These are phyloP conservation scores for Globisporangium spiculum DNA, from an alignment of 352 stramenopile genomes.

Conservation along the genomic window DNA sequence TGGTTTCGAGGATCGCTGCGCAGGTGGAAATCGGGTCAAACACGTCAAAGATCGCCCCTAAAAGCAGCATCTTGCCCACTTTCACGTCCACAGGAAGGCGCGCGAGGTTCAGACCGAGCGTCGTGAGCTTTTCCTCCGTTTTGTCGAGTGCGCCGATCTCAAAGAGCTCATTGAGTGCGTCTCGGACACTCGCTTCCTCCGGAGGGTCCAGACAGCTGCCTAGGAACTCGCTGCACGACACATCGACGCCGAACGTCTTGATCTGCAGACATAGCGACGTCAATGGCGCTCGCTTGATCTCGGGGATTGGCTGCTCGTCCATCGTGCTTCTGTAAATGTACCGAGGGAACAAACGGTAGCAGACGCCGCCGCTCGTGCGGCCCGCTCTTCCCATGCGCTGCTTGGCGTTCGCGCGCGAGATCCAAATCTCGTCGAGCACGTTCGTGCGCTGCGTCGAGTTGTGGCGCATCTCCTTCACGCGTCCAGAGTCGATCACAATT, in stretches of 20 bases:
- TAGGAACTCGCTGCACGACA: slow-evolving; percentile 84
- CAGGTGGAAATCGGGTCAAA: slow-evolving; percentile 66
- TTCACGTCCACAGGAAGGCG: slow-evolving; percentile 95
- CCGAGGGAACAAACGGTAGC: slow-evolving; percentile 87
- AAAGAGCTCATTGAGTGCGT: slow-evolving; percentile 89
- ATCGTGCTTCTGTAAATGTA: slow-evolving; percentile 78
- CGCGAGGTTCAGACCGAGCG: slow-evolving; percentile 91
- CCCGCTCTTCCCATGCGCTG: slow-evolving; percentile 89
- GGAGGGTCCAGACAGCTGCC: slow-evolving; percentile 91
- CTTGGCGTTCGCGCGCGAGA: slow-evolving; percentile 90
- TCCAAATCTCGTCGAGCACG: slow-evolving; percentile 86
- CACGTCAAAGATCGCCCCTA: slow-evolving; percentile 92
- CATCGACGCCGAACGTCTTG: slow-evolving; percentile 80
- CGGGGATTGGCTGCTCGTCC: slow-evolving; percentile 81
- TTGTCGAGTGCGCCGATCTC: slow-evolving; percentile 84
- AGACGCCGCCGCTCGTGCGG: slow-evolving; percentile 87
- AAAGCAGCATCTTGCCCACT: slow-evolving; percentile 97
- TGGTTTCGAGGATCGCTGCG: slow-evolving; percentile 73
- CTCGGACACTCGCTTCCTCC: slow-evolving; percentile 76
- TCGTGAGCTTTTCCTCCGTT: slow-evolving; percentile 83
- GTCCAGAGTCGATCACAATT: slow-evolving; percentile 95
- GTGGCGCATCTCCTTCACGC: slow-evolving; percentile 90
- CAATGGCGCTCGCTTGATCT: slow-evolving; percentile 95
- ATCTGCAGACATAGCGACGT: slow-evolving; percentile 96
- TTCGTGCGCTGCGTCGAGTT: slow-evolving; percentile 85